These are phyloP conservation scores for Nakazawaea wyomingensis DNA, from an alignment of 805 yeast species.

Conservation along the genomic window DNA sequence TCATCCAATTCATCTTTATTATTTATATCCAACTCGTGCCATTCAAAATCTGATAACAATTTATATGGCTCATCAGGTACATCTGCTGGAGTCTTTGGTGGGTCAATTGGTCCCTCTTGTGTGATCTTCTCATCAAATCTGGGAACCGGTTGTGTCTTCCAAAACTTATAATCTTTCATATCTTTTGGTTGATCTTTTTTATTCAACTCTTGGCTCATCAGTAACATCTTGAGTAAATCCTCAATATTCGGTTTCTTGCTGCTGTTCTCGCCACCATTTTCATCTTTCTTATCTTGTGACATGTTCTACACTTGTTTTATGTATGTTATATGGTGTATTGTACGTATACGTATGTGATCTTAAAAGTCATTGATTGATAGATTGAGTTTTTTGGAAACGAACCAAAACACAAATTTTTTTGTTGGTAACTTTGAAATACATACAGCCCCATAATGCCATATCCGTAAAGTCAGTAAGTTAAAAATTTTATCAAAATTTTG, in stretches of 20 bases:
- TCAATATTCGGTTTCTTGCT: constrained; percentile 41
- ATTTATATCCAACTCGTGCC: constrained; percentile 74
- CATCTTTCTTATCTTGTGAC: background rate
- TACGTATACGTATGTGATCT: no score
- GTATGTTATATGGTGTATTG: no score
- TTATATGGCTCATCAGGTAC: constrained; percentile 68
- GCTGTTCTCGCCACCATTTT: constrained; percentile 10
- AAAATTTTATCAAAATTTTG: constrained; percentile 1
- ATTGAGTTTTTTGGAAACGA: background rate
- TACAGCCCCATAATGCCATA: background rate
- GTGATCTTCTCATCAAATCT: constrained; percentile 61
- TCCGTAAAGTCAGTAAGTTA: background rate
- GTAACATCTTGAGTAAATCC: constrained; percentile 51
- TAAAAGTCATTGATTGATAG: background rate
- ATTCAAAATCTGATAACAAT: constrained; percentile 75
- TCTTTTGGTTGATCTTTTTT: constrained; percentile 58
- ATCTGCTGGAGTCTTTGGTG: constrained; percentile 59
- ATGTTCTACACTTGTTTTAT: background rate
- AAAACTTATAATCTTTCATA: constrained; percentile 89
- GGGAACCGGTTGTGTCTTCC: constrained; percentile 97
- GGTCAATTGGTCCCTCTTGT: constrained; percentile 80
- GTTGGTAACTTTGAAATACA: background rate
- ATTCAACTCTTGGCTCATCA: constrained; percentile 49
- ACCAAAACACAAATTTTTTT: no score
- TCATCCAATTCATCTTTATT: constrained; percentile 59